Evolutionary conservation across 1,284 basidiomycete genomes (phyloP).

Genomic region (Puccinia triticina): DNA sequence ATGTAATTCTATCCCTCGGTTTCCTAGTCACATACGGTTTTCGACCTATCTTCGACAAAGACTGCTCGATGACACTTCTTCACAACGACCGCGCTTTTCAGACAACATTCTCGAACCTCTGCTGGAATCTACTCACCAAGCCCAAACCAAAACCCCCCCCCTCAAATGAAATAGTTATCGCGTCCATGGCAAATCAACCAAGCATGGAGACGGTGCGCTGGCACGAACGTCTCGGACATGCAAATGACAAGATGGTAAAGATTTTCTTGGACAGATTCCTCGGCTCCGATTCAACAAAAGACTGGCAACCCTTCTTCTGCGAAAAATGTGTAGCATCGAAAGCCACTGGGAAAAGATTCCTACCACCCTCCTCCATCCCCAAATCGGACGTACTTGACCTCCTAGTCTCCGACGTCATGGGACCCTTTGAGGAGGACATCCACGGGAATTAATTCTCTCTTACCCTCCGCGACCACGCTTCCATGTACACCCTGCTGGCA

Average conservation of each 20-base stretch:
- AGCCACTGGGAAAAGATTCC: background rate
- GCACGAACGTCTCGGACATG: background rate
- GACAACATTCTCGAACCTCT: background rate
- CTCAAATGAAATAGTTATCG: background rate
- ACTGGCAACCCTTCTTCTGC: constrained; percentile 1
- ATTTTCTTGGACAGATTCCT: background rate
- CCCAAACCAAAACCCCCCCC: too few species aligned
- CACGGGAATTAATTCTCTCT: constrained; percentile 2
- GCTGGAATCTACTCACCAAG: background rate
- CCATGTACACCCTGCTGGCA: background rate
- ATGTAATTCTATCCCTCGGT: background rate
- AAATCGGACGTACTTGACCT: background rate
- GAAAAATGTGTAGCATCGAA: background rate
- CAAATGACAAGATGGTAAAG: background rate
- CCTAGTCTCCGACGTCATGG: constrained; percentile 17
- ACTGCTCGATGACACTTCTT: background rate
- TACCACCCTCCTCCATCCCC: background rate
- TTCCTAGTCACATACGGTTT: too few species aligned
- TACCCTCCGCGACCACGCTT: constrained; percentile 7
- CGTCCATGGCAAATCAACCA: background rate
- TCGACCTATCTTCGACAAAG: background rate
- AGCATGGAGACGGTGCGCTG: background rate
- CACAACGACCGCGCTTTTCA: background rate
- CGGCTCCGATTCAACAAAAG: background rate
- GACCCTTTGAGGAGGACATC: constrained; percentile 12